Conservation (phyloP, 768 basidiomycete genomes). For the Leucocoprinus leucothites region DNA sequence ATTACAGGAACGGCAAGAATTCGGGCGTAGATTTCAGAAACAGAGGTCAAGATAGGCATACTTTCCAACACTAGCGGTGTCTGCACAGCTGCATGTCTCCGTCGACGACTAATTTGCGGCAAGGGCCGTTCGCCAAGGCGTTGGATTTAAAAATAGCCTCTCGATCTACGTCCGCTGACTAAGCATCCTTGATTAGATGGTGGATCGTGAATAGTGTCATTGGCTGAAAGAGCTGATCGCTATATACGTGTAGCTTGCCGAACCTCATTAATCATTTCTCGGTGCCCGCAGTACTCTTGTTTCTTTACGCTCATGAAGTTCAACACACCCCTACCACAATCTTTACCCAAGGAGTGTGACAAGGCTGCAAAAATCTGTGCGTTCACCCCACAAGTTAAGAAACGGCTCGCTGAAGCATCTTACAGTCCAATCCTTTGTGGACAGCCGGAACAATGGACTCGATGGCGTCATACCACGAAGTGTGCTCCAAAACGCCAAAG, state of each 20-base stretch:
- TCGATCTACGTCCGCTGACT: background rate
- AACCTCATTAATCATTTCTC: background rate
- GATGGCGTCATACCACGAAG: constrained; percentile 64
- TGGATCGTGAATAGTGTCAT: background rate
- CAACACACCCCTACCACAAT: constrained; percentile 48
- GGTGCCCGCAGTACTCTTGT: constrained; percentile 6
- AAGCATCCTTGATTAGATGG: constrained; percentile 5
- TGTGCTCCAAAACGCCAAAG: constrained; percentile 49
- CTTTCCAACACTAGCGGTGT: too few species aligned
- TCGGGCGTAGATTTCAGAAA: too few species aligned
- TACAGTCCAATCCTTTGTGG: constrained; percentile 82
- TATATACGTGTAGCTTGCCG: background rate
- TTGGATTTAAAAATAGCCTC: background rate
- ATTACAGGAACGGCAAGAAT: too few species aligned
- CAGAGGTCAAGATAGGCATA: too few species aligned
- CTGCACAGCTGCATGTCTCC: background rate
- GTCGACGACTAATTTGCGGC: constrained; percentile 2
- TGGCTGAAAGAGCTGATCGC: background rate
- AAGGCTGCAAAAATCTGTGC: constrained; percentile 88
- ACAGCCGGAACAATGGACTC: constrained; percentile 75
- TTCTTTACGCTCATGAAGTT: constrained; percentile 37
- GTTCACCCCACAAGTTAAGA: constrained; percentile 22
- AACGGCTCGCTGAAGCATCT: constrained; percentile 3
- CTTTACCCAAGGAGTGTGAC: constrained; percentile 76
- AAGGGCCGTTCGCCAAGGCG: too few species aligned